These are phyloP conservation scores for Agapanthus africanus DNA, from an alignment of 106 monocot species.

Conservation along the genomic window DNA sequence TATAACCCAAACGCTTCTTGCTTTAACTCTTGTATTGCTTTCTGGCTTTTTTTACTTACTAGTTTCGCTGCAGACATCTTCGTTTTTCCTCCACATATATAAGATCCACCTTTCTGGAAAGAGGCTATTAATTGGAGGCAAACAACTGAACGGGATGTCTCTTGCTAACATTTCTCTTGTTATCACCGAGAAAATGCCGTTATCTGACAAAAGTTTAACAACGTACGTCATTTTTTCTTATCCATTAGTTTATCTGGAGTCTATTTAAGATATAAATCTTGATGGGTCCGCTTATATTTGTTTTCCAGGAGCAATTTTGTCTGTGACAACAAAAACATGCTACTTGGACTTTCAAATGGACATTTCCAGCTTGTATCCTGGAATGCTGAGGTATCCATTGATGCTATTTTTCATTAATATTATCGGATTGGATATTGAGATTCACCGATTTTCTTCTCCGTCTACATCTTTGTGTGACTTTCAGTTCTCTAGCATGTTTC, in stretches of 20 bases:
- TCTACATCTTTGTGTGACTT: conserved; percentile 17
- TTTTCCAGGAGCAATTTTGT: conserved; percentile 87
- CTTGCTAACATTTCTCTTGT: conserved; percentile 67
- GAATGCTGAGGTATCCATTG: conserved; percentile 81
- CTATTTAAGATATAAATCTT: neutral
- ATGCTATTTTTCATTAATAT: neutral
- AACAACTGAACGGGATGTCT: conserved; percentile 55
- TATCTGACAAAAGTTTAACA: conserved; percentile 42
- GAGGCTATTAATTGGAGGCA: conserved; percentile 63
- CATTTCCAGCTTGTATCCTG: conserved; percentile 61
- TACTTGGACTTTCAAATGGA: conserved; percentile 81
- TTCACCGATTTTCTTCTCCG: neutral
- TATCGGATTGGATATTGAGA: neutral
- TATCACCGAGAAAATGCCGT: conserved; percentile 69
- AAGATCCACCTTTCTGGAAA: conserved; percentile 75
- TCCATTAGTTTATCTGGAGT: neutral
- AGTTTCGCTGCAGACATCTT: conserved; percentile 61
- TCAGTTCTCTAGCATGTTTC: conserved; percentile 69
- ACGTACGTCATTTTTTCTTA: conserved; percentile 36
- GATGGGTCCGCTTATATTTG: neutral
- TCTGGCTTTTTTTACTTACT: neutral
- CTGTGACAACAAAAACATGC: conserved; percentile 79
- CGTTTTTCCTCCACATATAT: conserved; percentile 67
- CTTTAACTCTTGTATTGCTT: neutral
- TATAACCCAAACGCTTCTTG: neutral